Evolutionary conservation across 331 rosid genomes (phyloP).

Genomic region (Quercus lobata): DNA sequence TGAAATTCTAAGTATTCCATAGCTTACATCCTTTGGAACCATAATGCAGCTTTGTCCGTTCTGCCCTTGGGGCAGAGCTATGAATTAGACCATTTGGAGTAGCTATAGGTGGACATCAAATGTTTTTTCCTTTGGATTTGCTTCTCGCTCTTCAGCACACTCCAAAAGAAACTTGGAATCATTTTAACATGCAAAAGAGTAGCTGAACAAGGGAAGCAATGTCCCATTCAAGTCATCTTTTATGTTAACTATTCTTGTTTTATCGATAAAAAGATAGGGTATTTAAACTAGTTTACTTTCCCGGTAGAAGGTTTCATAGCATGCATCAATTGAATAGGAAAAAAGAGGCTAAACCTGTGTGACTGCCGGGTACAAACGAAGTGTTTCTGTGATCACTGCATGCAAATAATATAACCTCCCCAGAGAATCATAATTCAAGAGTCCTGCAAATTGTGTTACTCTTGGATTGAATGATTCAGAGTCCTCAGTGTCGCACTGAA

Average conservation of each 20-base stretch:
- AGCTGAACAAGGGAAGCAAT: no score
- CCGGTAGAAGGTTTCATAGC: not conserved
- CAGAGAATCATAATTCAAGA: constrained; percentile 65
- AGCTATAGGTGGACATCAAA: not conserved
- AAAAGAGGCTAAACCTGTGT: constrained; percentile 67
- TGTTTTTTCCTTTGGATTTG: not conserved
- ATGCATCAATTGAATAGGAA: constrained; percentile 3
- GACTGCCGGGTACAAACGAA: constrained; percentile 87
- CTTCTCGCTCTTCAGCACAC: no score
- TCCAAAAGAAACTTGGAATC: no score
- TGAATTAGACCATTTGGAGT: not conserved
- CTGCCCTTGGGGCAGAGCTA: not conserved
- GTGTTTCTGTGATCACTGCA: constrained; percentile 86
- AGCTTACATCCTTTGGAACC: no score
- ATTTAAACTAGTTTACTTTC: not conserved
- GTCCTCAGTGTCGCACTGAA: constrained; percentile 43
- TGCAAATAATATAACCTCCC: constrained; percentile 63
- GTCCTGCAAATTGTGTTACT: constrained; percentile 46
- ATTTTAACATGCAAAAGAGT: no score
- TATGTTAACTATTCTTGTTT: not conserved
- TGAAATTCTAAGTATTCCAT: no score
- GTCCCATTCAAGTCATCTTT: no score
- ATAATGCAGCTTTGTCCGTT: no score
- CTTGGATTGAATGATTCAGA: constrained; percentile 55
- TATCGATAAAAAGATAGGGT: not conserved